Evolutionary conservation across 2,329 filamentous ascomycete species (phyloP).

Genomic region (Torrubiellomyces zombiae): DNA sequence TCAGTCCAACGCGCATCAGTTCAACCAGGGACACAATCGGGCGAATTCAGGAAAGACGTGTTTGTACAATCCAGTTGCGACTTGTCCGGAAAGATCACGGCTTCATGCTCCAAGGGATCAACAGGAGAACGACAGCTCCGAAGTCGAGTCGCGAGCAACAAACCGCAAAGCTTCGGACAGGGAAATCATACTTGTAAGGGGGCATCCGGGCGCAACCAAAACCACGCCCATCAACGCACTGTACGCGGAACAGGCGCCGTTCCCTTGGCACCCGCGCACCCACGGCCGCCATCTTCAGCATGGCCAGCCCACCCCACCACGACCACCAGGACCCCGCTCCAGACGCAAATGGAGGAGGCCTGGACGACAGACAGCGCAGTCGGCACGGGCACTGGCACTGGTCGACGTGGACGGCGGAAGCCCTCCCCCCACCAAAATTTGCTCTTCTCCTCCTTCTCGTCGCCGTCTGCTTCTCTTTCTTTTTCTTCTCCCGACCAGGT

Average conservation of each 20-base stretch:
- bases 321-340: conserved; percentile 4
- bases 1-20: no score
- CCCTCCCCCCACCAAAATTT: conserved; percentile 27
- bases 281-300: conserved; percentile 1
- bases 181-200: no score
- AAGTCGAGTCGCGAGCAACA: no score
- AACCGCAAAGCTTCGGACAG: no score
- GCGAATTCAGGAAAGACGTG: no score
- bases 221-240: no score
- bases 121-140: no score
- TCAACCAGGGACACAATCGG: no score
- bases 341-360: conserved; percentile 1
- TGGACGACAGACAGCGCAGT: not conserved
- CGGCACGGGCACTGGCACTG: conserved; percentile 6
- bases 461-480: conserved; percentile 14
- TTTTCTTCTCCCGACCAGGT: conserved; percentile 5
- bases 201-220: no score
- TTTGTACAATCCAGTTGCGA: no score
- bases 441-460: conserved; percentile 21
- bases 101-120: no score
- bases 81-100: no score
- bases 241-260: conserved; percentile 4
- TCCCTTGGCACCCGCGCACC: conserved; percentile 1
- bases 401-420: conserved; percentile 16
- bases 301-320: conserved; percentile 4